Evolutionary conservation across 768 basidiomycete species (phyloP).

Genomic region (Suillus bovinus): DNA sequence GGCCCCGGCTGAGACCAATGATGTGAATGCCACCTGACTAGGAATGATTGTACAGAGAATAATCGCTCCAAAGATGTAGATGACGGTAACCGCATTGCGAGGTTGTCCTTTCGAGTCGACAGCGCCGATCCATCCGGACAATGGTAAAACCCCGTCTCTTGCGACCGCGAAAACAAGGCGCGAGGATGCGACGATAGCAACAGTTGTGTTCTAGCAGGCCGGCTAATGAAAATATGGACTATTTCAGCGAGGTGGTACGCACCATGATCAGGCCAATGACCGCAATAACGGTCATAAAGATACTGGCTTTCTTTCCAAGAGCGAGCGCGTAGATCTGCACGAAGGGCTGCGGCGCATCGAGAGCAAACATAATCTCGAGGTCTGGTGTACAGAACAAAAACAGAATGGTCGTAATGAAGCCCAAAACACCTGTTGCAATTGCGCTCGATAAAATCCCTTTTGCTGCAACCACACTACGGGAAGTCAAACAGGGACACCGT

Average conservation of each 20-base stretch:
- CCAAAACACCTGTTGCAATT: conserved; percentile 75
- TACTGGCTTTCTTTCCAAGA: conserved; percentile 72
- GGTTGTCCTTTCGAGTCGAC: conserved; percentile 77
- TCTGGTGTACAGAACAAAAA: conserved; percentile 87
- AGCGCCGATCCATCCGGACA: conserved; percentile 79
- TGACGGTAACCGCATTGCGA: conserved; percentile 82
- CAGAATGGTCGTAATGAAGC: conserved; percentile 75
- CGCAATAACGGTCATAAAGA: conserved; percentile 88
- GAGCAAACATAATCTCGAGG: conserved; percentile 69
- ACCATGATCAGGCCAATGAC: conserved; percentile 85
- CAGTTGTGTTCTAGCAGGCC: conserved; percentile 71
- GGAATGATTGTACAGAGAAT: conserved; percentile 88
- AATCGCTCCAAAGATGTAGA: conserved; percentile 72
- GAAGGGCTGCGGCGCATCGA: conserved; percentile 88
- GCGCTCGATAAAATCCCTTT: conserved; percentile 82
- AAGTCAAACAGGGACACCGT: neutral
- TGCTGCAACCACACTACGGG: conserved; percentile 66
- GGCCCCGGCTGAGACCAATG: conserved; percentile 82
- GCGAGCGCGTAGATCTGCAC: conserved; percentile 86
- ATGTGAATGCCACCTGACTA: conserved; percentile 90
- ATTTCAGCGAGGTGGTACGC: conserved; percentile 22
- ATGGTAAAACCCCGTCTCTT: conserved; percentile 88
- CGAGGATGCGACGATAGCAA: conserved; percentile 86
- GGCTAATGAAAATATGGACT: neutral
- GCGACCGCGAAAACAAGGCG: conserved; percentile 90